A percentile compares a stretch with the other conserved stretches of the same genome.
These are phyloP conservation scores for Aspergillus fructus DNA, from an alignment of 2,329 filamentous ascomycete species.

Conservation along the genomic window DNA sequence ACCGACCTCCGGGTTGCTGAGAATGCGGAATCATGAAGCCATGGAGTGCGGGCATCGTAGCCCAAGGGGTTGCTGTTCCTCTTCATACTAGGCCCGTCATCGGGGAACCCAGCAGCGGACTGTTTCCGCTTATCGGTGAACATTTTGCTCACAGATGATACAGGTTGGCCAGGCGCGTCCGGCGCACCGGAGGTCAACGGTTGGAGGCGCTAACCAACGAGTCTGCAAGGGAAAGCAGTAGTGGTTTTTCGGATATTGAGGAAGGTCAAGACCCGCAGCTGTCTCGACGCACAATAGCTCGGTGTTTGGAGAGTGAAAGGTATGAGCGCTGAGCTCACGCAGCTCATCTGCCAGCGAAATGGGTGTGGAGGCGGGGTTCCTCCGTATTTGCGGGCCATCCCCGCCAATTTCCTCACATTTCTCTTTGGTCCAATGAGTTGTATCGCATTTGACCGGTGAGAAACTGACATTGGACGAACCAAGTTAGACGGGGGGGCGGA, in stretches of 20 bases:
- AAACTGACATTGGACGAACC: neutral
- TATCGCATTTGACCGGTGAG: neutral
- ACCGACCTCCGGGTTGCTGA: constrained; percentile 28
- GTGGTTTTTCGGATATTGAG: constrained; percentile 13
- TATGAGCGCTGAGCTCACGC: neutral
- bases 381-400: constrained; percentile 20
- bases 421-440: neutral
- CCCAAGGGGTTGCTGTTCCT: constrained; percentile 24
- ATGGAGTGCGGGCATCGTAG: constrained; percentile 32
- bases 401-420: constrained; percentile 14
- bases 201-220: neutral
- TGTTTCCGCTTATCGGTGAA: constrained; percentile 31
- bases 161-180: constrained; percentile 14
- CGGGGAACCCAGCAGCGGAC: constrained; percentile 19
- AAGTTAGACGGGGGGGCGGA: neutral
- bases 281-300: neutral
- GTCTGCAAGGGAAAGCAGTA: neutral
- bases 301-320: neutral
- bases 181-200: neutral
- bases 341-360: neutral
- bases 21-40: constrained; percentile 29
- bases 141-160: constrained; percentile 13
- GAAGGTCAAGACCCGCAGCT: constrained; percentile 29
- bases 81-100: constrained; percentile 20
- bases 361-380: constrained; percentile 14